These are phyloP conservation scores for Fusarium nanum DNA, from an alignment of 2,329 filamentous ascomycete genomes.

Conservation along the genomic window DNA sequence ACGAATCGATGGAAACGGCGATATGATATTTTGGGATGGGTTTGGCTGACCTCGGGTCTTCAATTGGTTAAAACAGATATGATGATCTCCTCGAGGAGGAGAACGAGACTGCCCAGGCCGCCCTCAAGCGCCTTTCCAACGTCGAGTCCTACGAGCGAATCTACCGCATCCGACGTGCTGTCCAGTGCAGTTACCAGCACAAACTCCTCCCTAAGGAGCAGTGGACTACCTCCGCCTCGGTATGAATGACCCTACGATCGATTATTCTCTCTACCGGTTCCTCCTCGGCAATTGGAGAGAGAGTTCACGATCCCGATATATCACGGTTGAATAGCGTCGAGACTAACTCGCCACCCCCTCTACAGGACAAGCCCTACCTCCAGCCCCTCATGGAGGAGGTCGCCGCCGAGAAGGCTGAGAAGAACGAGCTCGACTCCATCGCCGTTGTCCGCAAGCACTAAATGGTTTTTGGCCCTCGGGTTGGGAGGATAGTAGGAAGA, in stretches of 20 bases:
- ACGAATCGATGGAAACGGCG: conserved; percentile 1
- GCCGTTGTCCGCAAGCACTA: conserved; percentile 63
- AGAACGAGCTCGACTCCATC: conserved; percentile 63
- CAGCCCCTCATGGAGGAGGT: conserved; percentile 64
- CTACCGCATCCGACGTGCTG: conserved; percentile 94
- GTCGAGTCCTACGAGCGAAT: conserved; percentile 97
- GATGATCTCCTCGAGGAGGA: conserved; percentile 97
- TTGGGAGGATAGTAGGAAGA: conserved; percentile 17
- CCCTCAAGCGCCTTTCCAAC: conserved; percentile 88
- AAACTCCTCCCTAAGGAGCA: conserved; percentile 72
- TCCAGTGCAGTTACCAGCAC: conserved; percentile 77
- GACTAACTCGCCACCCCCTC: conserved; percentile 32
- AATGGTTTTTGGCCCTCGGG: conserved; percentile 25
- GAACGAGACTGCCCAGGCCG: conserved; percentile 84
- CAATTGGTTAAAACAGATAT: conserved; percentile 67
- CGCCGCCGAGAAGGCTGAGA: conserved; percentile 63
- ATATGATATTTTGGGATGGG: conserved; percentile 3
- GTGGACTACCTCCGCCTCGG: conserved; percentile 69
- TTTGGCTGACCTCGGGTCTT: conserved; percentile 41
- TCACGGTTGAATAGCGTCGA: conserved; percentile 4
- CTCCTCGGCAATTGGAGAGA: conserved; percentile 35
- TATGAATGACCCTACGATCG: conserved; percentile 45
- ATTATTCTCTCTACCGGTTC: conserved; percentile 5
- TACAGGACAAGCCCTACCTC: conserved; percentile 66
- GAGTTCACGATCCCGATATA: conserved; percentile 34